Conservation (phyloP, 768 basidiomycete species). For the Saitozyma podzolica region DNA sequence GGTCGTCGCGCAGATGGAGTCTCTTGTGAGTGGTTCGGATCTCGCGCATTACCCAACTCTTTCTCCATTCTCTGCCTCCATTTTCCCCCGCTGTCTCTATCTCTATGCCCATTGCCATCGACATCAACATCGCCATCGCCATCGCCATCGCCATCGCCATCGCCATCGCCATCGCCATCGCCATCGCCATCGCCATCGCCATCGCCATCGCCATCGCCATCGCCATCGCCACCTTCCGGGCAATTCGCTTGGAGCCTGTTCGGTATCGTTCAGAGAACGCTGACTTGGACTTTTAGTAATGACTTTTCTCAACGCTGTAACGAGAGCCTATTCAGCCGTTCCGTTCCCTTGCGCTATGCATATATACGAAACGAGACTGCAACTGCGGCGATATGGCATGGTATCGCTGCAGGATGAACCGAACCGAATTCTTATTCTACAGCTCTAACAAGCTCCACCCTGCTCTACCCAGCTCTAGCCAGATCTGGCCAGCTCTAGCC, state of each 20-base stretch:
- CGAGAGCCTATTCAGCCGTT: no score
- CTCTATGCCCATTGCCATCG: slow-evolving; percentile 5
- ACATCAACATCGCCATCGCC: neutral
- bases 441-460: no score
- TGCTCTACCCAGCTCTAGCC: no score
- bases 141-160: neutral
- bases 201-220: neutral
- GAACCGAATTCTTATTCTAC: no score
- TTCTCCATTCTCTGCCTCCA: slow-evolving; percentile 1
- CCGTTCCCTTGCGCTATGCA: no score
- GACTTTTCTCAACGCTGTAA: neutral
- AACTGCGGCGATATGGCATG: no score
- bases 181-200: neutral
- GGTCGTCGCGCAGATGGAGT: slow-evolving; percentile 73
- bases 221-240: neutral
- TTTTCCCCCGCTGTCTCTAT: neutral
- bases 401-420: no score
- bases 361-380: no score
- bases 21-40: slow-evolving; percentile 54
- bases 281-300: neutral
- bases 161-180: no score
- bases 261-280: neutral
- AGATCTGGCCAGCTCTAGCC: no score
- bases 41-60: neutral
- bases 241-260: neutral